These are phyloP conservation scores for Trichoderma sp. DNA, from an alignment of 2,329 filamentous ascomycete genomes.

Conservation along the genomic window DNA sequence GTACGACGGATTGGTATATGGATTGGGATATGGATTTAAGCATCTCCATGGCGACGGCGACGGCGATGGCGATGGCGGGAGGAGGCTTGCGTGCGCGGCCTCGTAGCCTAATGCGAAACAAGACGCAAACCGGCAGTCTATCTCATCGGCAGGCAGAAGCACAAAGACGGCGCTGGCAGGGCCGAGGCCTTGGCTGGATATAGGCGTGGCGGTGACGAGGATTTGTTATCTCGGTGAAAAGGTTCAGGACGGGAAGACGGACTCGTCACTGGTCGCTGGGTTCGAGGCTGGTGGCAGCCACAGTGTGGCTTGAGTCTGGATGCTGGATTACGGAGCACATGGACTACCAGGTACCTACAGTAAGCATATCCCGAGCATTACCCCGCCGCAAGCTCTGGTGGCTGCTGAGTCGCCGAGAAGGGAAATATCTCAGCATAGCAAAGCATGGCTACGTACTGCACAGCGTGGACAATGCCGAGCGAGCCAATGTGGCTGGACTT, in stretches of 20 bases:
- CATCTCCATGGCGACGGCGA: slow-evolving; percentile 75
- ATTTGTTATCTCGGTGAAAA: background rate
- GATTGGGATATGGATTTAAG: slow-evolving; percentile 79
- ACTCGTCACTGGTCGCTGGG: background rate
- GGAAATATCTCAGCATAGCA: background rate
- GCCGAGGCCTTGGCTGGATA: background rate
- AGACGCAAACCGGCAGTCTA: background rate
- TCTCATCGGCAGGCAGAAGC: background rate
- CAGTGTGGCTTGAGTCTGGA: slow-evolving; percentile 3
- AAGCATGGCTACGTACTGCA: no score
- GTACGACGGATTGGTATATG: no score
- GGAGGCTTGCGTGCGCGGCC: background rate
- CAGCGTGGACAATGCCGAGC: no score
- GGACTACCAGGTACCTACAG: no score
- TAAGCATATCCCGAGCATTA: background rate
- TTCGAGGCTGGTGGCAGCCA: slow-evolving; percentile 9
- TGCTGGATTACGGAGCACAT: no score
- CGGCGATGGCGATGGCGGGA: background rate
- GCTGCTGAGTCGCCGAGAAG: background rate
- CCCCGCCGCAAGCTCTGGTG: slow-evolving; percentile 10
- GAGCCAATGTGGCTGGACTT: no score
- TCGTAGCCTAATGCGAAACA: slow-evolving; percentile 5
- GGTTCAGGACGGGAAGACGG: background rate
- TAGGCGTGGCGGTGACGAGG: background rate
- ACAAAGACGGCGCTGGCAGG: background rate